phyloP scores from a whole-genome alignment of 768 basidiomycete species.

The Rhizopogon sp. region DNA sequence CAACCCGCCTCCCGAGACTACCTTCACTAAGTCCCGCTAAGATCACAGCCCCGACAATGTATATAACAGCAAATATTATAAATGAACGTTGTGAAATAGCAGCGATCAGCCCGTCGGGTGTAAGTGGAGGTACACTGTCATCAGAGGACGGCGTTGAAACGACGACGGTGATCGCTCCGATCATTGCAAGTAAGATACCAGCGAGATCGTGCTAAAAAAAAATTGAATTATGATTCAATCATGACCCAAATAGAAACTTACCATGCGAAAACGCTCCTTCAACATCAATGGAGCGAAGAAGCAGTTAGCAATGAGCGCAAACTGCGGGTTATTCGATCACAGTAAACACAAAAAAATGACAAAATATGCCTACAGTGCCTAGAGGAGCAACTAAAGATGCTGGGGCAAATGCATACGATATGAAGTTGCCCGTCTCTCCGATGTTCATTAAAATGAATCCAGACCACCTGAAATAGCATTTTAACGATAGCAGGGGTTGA shows the following conservation, averaged over 20 bases:
- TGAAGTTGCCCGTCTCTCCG: constrained; percentile 89
- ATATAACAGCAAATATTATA: constrained; percentile 66
- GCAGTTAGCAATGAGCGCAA: constrained; percentile 94
- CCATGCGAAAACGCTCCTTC: constrained; percentile 77
- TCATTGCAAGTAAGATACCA: constrained; percentile 73
- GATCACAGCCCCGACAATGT: constrained; percentile 48
- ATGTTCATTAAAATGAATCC: constrained; percentile 88
- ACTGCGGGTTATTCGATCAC: constrained; percentile 34
- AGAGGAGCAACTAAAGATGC: constrained; percentile 93
- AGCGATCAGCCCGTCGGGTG: constrained; percentile 57
- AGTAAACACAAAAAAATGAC: background rate
- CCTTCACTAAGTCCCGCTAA: constrained; percentile 67
- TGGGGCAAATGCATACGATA: constrained; percentile 85
- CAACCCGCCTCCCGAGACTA: constrained; percentile 54
- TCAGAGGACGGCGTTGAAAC: constrained; percentile 71
- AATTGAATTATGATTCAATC: constrained; percentile 11
- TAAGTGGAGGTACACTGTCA: constrained; percentile 46
- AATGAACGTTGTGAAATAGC: constrained; percentile 74
- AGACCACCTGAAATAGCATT: constrained; percentile 60
- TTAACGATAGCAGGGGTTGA: background rate
- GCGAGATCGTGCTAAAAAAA: constrained; percentile 61
- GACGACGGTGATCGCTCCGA: constrained; percentile 94
- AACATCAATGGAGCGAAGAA: constrained; percentile 86
- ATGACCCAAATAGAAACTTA: constrained; percentile 25
- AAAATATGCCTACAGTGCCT: constrained; percentile 69